phyloP scores from a whole-genome alignment of 1,284 basidiomycete species.

The Rhodofomes roseus region DNA sequence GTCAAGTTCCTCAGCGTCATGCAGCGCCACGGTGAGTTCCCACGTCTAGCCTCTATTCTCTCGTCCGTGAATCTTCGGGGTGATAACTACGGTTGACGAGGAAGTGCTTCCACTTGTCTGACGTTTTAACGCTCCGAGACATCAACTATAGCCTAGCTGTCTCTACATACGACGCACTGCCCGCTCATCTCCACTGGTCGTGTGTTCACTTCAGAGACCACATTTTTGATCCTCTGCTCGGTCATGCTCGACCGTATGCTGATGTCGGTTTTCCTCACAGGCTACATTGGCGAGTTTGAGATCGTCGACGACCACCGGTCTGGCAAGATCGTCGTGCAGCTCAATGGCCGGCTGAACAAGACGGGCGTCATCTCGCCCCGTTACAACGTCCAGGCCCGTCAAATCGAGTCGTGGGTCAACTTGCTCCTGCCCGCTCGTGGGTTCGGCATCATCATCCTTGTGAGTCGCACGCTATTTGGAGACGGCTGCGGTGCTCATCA shows the following conservation, averaged over 20 bases:
- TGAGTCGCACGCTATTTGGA: constrained; percentile 31
- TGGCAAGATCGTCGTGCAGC: constrained; percentile 97
- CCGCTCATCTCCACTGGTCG: constrained; percentile 30
- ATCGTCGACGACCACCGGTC: constrained; percentile 99
- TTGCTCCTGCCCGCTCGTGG: constrained; percentile 91
- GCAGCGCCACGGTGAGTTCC: constrained; percentile 90
- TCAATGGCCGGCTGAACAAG: constrained; percentile 99
- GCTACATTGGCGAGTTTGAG: constrained; percentile 99
- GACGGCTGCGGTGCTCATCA: constrained; percentile 2
- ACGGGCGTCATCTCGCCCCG: constrained; percentile 97
- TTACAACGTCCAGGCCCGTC: constrained; percentile 92
- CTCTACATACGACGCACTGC: constrained; percentile 49
- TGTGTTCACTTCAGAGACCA: constrained; percentile 57
- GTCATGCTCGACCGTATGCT: not conserved
- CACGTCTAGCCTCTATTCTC: constrained; percentile 3
- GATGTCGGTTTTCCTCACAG: constrained; percentile 37
- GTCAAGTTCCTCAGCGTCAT: constrained; percentile 96
- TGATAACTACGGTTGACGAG: constrained; percentile 73
- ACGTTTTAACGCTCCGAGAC: constrained; percentile 74
- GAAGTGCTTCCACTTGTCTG: constrained; percentile 48
- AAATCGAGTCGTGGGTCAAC: constrained; percentile 96
- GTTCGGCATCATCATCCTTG: constrained; percentile 95
- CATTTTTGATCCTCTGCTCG: constrained; percentile 31
- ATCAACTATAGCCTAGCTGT: constrained; percentile 33
- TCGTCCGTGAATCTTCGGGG: constrained; percentile 37